These are phyloP conservation scores for Skeletonema tropicum DNA, from an alignment of 108 stramenopile species.

Conservation along the genomic window DNA sequence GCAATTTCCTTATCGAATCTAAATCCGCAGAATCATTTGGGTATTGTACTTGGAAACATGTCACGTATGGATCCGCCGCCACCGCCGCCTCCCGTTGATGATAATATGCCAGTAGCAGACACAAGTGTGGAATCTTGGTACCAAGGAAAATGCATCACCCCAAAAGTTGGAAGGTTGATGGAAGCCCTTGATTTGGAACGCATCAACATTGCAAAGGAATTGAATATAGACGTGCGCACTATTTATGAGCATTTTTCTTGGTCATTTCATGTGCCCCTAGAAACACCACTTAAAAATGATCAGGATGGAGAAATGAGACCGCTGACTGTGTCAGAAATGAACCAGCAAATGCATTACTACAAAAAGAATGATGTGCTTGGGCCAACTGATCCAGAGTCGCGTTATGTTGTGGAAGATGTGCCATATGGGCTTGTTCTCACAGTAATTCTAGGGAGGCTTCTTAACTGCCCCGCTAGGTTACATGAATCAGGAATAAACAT, in stretches of 20 bases:
- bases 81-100: slow-evolving; percentile 29
- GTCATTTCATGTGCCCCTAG: slow-evolving; percentile 66
- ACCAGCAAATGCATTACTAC: slow-evolving; percentile 62
- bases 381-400: slow-evolving; percentile 49
- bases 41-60: slow-evolving; percentile 70
- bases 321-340: slow-evolving; percentile 70
- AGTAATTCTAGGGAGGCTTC: slow-evolving; percentile 54
- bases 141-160: slow-evolving; percentile 66
- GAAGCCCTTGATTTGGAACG: slow-evolving; percentile 67
- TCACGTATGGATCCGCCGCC: slow-evolving; percentile 70
- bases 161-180: slow-evolving; percentile 62
- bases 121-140: slow-evolving; percentile 59
- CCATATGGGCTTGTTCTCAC: slow-evolving; percentile 65
- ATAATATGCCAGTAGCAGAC: slow-evolving; percentile 1
- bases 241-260: slow-evolving; percentile 69
- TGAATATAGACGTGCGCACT: slow-evolving; percentile 58
- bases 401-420: slow-evolving; percentile 75
- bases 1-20: slow-evolving; percentile 73
- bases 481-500: slow-evolving; percentile 66
- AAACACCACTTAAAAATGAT: slow-evolving; percentile 8
- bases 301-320: slow-evolving; percentile 28
- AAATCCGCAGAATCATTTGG: slow-evolving; percentile 75
- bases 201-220: slow-evolving; percentile 56
- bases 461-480: slow-evolving; percentile 54
- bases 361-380: slow-evolving; percentile 68